Evolutionary conservation across 140 eudicot species (phyloP), one percentile per base, ranked within the genome.

Genomic region (Ambrosia hybrid): DNA sequence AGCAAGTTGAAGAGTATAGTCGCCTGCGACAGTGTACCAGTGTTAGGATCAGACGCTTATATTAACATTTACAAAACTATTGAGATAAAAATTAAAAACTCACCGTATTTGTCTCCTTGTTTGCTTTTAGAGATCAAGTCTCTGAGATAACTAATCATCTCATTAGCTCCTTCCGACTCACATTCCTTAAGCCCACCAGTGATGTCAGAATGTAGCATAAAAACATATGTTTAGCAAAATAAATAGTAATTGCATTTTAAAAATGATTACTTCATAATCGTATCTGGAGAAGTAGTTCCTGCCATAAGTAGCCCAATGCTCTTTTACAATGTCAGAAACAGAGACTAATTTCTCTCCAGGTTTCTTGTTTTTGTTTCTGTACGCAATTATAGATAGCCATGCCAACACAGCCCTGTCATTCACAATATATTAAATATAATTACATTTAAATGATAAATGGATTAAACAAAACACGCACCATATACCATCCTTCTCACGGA

Each of bases 401-500:
- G 97, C 99, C 81, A 94, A 79, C 71, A 94, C 99, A 74, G 97
- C 97, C 99, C 97, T 94, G 86, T 76, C 13, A 71, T 30, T 73
- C n/a, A 75, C 74, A 69, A 51, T 16, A 82, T 6, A 53, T 6
- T 34, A 69, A 0, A 69, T 53, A 52, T 13, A 14, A 14, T 34
- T 3, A 36, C 33, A 4, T 68, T 10, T 34, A 37, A n/a, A 15
- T 65, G 3, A 65, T 5, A 65, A 65, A 36, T 11, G 78, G 46
- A 43, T 39, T 38, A 14, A 36, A 66, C 39, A 21, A 68, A 17
- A 65, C 8, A 56, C 57, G 53, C 83, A 94, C 99, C 99, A 94
- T 77, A 94, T 94, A 55, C 99, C 99, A 76, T 94, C 99, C 78
- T 94, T 94, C 81, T 94, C 99, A 46, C 99, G 97, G 15, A 94